These are phyloP conservation scores for Stenogyne calaminthoides DNA, from an alignment of 305 asterid species.

Conservation along the genomic window DNA sequence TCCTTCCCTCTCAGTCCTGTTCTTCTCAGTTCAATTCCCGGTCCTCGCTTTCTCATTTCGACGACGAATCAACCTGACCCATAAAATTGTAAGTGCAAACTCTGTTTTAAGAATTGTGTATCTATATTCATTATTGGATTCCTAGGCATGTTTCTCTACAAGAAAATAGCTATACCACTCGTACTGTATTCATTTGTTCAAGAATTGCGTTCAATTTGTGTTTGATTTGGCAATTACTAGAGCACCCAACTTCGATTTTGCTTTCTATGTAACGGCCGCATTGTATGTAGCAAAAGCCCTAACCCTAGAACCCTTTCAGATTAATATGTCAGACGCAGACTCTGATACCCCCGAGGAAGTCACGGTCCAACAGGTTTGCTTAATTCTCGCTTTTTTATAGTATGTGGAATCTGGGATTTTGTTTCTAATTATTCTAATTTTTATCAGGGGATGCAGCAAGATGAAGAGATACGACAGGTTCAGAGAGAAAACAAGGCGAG, in stretches of 20 bases:
- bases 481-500: conserved; percentile 65
- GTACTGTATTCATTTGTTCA: not conserved
- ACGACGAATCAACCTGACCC: not conserved
- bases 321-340: conserved; percentile 60
- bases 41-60: not conserved
- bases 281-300: conserved; percentile 25
- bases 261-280: not conserved
- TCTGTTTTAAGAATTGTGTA: not conserved
- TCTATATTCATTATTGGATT: not conserved
- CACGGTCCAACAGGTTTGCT: conserved; percentile 61
- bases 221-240: not conserved
- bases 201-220: not conserved
- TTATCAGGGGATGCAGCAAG: conserved; percentile 60
- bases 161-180: not conserved
- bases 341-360: conserved; percentile 89
- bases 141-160: not conserved
- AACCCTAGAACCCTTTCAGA: conserved; percentile 37
- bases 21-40: not conserved
- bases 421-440: not conserved
- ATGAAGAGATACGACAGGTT: conserved; percentile 64
- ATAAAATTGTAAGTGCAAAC: not conserved
- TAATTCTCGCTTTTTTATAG: not conserved
- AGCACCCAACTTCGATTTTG: not conserved
- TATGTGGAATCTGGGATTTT: not conserved
- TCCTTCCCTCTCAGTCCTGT: not conserved